Conservation (phyloP, 2,329 filamentous ascomycete genomes). For the Calonectria hawksworthii region DNA sequence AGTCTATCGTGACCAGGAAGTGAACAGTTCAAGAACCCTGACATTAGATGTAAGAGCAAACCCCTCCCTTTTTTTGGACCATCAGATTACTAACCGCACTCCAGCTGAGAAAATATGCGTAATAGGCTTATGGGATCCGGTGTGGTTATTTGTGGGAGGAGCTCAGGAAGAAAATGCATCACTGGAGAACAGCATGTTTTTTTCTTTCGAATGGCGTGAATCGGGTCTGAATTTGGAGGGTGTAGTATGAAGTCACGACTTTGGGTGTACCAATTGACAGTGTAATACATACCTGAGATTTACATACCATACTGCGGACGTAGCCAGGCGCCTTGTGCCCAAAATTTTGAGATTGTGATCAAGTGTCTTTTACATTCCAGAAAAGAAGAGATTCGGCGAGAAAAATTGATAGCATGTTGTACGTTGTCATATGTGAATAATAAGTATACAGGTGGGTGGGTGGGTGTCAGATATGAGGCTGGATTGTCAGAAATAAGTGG, state of each 20-base stretch:
- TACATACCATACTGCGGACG: slow-evolving; percentile 15
- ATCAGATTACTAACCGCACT: slow-evolving; percentile 25
- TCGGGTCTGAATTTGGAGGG: slow-evolving; percentile 13
- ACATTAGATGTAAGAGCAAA: slow-evolving; percentile 88
- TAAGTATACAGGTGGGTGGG: background rate
- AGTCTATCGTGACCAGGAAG: slow-evolving; percentile 93
- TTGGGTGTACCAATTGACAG: slow-evolving; percentile 18
- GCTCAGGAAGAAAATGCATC: background rate
- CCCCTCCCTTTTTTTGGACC: background rate
- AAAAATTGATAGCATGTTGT: background rate
- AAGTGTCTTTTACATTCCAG: background rate
- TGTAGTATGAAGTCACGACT: slow-evolving; percentile 20
- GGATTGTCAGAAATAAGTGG: background rate
- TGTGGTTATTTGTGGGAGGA: background rate
- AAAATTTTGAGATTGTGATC: background rate
- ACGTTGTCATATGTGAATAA: background rate
- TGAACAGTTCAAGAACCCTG: slow-evolving; percentile 91
- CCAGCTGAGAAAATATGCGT: slow-evolving; percentile 54
- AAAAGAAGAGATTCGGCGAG: background rate
- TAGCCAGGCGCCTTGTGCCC: background rate
- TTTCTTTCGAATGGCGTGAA: slow-evolving; percentile 8
- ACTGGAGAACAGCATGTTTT: slow-evolving; percentile 5
- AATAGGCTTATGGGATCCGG: slow-evolving; percentile 25
- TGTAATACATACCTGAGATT: slow-evolving; percentile 24
- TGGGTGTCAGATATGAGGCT: slow-evolving; percentile 10